Percentiles rank a stretch among this genome's conserved stretches.
These are phyloP conservation scores for Boletus barrowsii DNA, from an alignment of 768 basidiomycete genomes.

Conservation along the genomic window DNA sequence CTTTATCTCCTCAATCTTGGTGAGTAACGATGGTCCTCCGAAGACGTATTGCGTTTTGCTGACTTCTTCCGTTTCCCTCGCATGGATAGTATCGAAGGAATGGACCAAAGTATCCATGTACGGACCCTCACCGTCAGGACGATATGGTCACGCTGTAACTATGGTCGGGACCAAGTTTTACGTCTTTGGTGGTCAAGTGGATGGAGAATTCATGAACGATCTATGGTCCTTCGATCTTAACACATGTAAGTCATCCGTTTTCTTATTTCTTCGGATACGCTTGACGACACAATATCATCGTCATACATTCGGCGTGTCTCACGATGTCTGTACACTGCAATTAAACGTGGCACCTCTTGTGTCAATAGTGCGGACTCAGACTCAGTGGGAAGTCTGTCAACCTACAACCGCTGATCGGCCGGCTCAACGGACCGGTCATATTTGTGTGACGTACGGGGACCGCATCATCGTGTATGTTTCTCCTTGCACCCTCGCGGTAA, in stretches of 20 bases:
- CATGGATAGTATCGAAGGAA: slow-evolving; percentile 74
- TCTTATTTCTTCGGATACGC: not conserved
- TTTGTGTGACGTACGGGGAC: slow-evolving; percentile 79
- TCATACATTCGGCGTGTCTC: not conserved
- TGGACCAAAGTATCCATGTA: slow-evolving; percentile 87
- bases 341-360: slow-evolving; percentile 4
- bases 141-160: slow-evolving; percentile 94
- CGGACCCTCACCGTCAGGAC: slow-evolving; percentile 76
- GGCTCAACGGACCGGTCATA: slow-evolving; percentile 88
- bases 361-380: slow-evolving; percentile 70
- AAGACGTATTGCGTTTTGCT: not conserved
- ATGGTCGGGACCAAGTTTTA: slow-evolving; percentile 92
- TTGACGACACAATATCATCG: not conserved
- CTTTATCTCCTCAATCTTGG: slow-evolving; percentile 93
- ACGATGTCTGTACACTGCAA: not conserved
- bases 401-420: slow-evolving; percentile 58
- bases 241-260: slow-evolving; percentile 58
- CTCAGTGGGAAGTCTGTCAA: slow-evolving; percentile 80
- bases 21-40: slow-evolving; percentile 37
- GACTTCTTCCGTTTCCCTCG: not conserved
- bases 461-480: slow-evolving; percentile 74
- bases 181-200: slow-evolving; percentile 95
- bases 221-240: slow-evolving; percentile 96
- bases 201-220: slow-evolving; percentile 92
- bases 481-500: slow-evolving; percentile 15